Evolutionary conservation across 2,329 filamentous ascomycete genomes (phyloP), one percentile per base, ranked within the genome.

Genomic region (Monilinia laxa): DNA sequence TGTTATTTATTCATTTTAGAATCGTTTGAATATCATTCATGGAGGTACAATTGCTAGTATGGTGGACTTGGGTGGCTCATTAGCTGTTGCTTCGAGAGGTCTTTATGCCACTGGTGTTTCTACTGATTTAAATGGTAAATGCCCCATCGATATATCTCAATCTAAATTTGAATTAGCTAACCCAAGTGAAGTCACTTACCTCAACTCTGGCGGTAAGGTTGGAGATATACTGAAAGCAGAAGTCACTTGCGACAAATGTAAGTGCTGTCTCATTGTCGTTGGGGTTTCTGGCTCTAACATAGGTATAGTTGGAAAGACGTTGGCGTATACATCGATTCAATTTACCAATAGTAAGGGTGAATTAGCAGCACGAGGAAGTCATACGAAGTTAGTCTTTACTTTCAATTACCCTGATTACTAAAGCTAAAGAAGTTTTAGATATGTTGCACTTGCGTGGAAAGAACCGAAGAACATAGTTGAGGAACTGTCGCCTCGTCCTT

Each of bases 21-120:
- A 94, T 75, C 87, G 91, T 1, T 81, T 94, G 0, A 84, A 87
- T 64, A 93, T 89, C 47, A 83, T 93, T 38, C 91, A 94, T 73
- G 91, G 91, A 23, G 91, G 91, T 4, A 91, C 90, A 0, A 87
- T 94, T 38, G 91, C 91, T 4, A 90, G 87, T 75, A 88, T 93
- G 79, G 88, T 89, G 38, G 87, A 89, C 69, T 79, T 89, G 0
- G 86, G 86, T 14, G 87, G 87, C 18, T 89, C 87, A 0, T 80
- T 89, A 3, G 87, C 87, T 12, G 86, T 89, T 3, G 87, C 87
- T 1, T 89, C 87, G 1, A 86, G 83, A 69, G 87, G 87, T 0
- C 78, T 86, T 1, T 89, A 85, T 71, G 81, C 83, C 23, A 89
- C 87, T 0, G 87, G 87, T 14, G 87, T 89, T 4, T 87, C 87